Base-by-base conservation (phyloP, 1,284 basidiomycete species). In the Puccinia horiana region DNA sequence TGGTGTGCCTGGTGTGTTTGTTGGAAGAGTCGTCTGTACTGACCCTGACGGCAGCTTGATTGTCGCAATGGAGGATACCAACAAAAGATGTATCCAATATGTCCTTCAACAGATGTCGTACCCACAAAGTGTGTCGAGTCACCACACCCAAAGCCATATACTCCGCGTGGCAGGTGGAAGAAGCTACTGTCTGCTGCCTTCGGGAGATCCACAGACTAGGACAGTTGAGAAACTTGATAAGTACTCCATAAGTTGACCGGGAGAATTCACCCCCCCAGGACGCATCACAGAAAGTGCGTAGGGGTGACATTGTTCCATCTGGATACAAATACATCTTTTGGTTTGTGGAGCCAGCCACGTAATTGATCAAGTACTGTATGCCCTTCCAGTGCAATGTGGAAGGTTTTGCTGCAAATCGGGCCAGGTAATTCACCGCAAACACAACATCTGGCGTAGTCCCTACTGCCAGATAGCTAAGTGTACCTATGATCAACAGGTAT, bases 321-420 rank as follows among this genome's bases (percentile, higher is more conserved):
- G 58, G 58, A 29, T 20, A 63, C 5, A 63, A 18, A 4, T 4
- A 9, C 5, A 63, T 20, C 35, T 29, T 11, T 63, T 12, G 16
- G 5, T 52, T 11, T 4, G 18, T 56, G 14, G 49, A 32, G 8
- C 29, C 49, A 56, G 35, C n/a, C 23, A 54, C 3, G 14, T 29
- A 29, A 37, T 32, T 56, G n/a, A 49, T n/a, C n/a, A n/a, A n/a
- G n/a, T n/a, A n/a, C n/a, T n/a, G n/a, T n/a, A n/a, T n/a, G n/a
- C n/a, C n/a, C 5, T 76, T 58, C 74, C 74, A 76, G 12, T 76
- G 74, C 1, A 54, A 20, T 2, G 12, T 11, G 2, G 26, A 18
- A 3, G 74, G 74, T 37, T 61, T 58, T 20, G 74, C 47, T 20
- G 74, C n/a, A 58, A 20, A 61, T 58, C 74, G 74, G 4, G 74